Conservation (phyloP, 1,139 yeast genomes). For the Diutina rugosa region DNA sequence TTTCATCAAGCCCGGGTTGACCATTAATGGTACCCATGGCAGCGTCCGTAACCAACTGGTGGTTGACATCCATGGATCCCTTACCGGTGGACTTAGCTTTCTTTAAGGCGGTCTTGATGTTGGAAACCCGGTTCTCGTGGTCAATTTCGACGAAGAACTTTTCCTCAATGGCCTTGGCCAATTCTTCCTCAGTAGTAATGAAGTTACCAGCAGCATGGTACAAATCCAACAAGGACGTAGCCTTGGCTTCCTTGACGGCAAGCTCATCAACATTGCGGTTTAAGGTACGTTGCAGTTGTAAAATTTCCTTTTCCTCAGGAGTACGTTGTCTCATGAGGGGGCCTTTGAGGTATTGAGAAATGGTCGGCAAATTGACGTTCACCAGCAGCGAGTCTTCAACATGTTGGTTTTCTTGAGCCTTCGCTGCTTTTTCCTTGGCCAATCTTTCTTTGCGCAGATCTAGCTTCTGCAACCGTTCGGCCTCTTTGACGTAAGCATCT, state of each 20-base stretch:
- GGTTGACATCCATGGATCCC: conserved; percentile 12
- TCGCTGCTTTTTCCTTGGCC: neutral
- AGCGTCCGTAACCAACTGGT: conserved; percentile 22
- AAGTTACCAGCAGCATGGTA: conserved; percentile 60
- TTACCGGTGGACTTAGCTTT: conserved; percentile 11
- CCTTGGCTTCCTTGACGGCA: conserved; percentile 26
- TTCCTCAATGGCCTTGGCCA: conserved; percentile 40
- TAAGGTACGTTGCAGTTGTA: conserved; percentile 16
- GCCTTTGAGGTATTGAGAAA: conserved; percentile 54
- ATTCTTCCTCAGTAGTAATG: conserved; percentile 53
- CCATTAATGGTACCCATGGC: conserved; percentile 25
- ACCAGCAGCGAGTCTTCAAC: conserved; percentile 14
- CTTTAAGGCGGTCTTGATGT: conserved; percentile 7
- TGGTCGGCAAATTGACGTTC: conserved; percentile 61
- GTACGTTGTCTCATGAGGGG: conserved; percentile 67
- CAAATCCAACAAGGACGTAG: conserved; percentile 48
- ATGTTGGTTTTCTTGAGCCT: neutral
- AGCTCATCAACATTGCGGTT: conserved; percentile 24
- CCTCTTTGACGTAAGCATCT: conserved; percentile 40
- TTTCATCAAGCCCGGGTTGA: conserved; percentile 35
- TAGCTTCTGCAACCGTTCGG: conserved; percentile 5
- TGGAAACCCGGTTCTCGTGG: neutral
- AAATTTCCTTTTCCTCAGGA: conserved; percentile 35
- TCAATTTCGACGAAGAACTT: conserved; percentile 31
- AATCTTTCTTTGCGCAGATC: neutral